A percentile compares a stretch with the other conserved stretches of the same genome.
Conservation (phyloP, 2,329 filamentous ascomycete species). For the Pestalotiopsis sp. region DNA sequence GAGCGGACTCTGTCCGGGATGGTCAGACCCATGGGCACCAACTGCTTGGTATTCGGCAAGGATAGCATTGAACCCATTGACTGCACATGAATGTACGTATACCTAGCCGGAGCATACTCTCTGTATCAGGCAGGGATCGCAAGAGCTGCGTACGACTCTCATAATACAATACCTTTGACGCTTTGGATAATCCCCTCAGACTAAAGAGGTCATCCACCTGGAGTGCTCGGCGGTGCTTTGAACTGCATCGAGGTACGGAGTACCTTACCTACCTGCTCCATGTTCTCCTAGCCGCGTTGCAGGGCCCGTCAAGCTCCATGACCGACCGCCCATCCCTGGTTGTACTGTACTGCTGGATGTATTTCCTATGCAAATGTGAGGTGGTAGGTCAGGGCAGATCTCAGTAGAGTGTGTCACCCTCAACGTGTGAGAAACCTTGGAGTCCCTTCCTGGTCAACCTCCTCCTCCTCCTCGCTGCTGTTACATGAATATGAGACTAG, state of each 20-base stretch:
- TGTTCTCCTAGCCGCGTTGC: neutral
- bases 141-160: neutral
- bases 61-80: neutral
- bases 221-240: slow-evolving; percentile 6
- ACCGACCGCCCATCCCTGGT: neutral
- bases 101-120: neutral
- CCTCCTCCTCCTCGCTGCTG: neutral
- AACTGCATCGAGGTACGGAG: slow-evolving; percentile 5
- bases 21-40: neutral
- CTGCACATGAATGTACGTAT: neutral
- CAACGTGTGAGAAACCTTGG: neutral
- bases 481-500: neutral
- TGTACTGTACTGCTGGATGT: neutral
- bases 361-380: neutral
- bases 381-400: neutral
- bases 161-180: neutral
- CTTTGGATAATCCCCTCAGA: slow-evolving; percentile 8
- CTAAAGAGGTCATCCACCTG: slow-evolving; percentile 4
- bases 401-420: neutral
- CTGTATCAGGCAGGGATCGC: slow-evolving; percentile 9
- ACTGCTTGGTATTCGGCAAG: neutral
- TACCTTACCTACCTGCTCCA: neutral
- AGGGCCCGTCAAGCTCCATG: neutral
- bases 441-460: slow-evolving; percentile 1
- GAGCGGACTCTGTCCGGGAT: neutral